These are phyloP conservation scores for Lepiota brunneoincarnata DNA, from an alignment of 768 basidiomycete species.

Conservation along the genomic window DNA sequence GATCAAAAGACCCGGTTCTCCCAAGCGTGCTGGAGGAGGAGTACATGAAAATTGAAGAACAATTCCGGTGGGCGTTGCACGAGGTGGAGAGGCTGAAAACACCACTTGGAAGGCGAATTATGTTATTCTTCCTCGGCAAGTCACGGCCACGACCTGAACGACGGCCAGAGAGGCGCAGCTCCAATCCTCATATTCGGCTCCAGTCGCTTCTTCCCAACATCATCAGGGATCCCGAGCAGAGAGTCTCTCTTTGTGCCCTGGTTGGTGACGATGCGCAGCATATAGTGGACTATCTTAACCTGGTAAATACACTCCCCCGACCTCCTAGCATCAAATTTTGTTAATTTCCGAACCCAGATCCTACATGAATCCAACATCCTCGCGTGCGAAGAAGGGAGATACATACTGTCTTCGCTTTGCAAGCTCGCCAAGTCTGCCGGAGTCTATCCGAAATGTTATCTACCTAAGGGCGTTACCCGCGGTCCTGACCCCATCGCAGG, in stretches of 20 bases:
- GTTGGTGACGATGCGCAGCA: background rate
- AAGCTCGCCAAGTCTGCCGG: background rate
- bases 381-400: background rate
- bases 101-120: background rate
- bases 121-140: too few species aligned
- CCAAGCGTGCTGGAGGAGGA: background rate
- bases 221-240: too few species aligned
- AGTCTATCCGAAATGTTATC: background rate
- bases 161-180: too few species aligned
- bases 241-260: background rate
- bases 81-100: conserved; percentile 4
- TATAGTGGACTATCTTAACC: background rate
- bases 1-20: conserved; percentile 4
- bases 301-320: background rate
- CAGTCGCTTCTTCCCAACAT: too few species aligned
- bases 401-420: background rate
- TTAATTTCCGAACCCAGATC: background rate
- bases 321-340: too few species aligned
- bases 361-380: background rate
- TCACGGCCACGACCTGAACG: too few species aligned
- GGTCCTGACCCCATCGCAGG: background rate
- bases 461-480: background rate
- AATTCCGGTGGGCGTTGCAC: conserved; percentile 3
- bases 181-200: too few species aligned
- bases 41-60: background rate